Base-by-base conservation (phyloP, 2,329 filamentous ascomycete genomes). In the Colletotrichum australisinense region DNA sequence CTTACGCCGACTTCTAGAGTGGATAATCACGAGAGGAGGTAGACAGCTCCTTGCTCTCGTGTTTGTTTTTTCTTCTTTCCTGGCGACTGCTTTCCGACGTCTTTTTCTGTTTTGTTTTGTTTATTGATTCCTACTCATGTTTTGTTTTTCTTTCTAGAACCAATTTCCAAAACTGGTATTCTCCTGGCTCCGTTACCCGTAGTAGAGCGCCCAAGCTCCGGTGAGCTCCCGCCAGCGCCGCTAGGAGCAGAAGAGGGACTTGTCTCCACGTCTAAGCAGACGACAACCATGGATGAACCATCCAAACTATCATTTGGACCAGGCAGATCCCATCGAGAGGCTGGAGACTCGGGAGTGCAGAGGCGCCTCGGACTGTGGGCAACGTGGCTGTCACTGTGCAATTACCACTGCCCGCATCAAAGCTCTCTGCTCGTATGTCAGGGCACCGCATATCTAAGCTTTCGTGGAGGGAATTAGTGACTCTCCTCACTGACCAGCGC, bases 281-380 rank as follows among this genome's bases (percentile, higher is more conserved):
- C 59, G 42, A 30, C n/a, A 49, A 64, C 58, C 65, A 72, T 63
- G 69, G 66, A 69, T 68, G 42, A 69, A 59, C 64, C 69, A 68
- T 63, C 28, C 49, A 46, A 53, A 53, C 69, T 58, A 58, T 52
- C n/a, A 42, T 14, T 7, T 55, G 28, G 53, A 53, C 42, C 38
- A 24, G 62, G 35, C 35, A 35, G 30, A n/a, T 26, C 46, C 19
- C 38, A 42, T n/a, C 11, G 52, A 58, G 59, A 30, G 5, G 24
- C 22, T 26, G 30, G 59, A 49, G 3, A 19, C 22, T 26, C 19
- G 22, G 22, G 19, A 49, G 42, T 26, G 24, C 11, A 16, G 19
- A 49, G 42, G n/a, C 19, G 42, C 6, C 42, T 49, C 42, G 42
- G 42, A n/a, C 30, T 32, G 30, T 11, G 30, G 30, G 30, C 42